These are phyloP conservation scores for Ophiocordyceps unilateralis DNA, from an alignment of 2,329 filamentous ascomycete genomes.

Conservation along the genomic window DNA sequence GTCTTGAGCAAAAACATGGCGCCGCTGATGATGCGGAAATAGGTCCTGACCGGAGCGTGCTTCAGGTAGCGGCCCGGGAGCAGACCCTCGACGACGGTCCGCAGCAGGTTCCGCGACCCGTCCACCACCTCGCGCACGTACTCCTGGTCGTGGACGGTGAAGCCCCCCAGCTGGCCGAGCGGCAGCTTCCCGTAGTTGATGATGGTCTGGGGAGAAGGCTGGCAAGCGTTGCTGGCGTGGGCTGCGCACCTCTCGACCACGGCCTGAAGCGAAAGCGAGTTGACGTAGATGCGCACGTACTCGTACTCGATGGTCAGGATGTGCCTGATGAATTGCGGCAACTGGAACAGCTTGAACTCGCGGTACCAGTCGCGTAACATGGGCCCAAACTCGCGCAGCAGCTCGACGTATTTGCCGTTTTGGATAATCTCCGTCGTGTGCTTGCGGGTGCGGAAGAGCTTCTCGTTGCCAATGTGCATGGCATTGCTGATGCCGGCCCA, in stretches of 20 bases:
- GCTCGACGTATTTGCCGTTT: conserved; percentile 64
- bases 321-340: conserved; percentile 48
- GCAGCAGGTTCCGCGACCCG: conserved; percentile 59
- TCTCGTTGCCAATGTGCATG: conserved; percentile 81
- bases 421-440: conserved; percentile 82
- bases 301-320: conserved; percentile 91
- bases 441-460: conserved; percentile 71
- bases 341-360: conserved; percentile 63
- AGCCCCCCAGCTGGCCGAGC: conserved; percentile 44
- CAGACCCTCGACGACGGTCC: conserved; percentile 60
- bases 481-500: conserved; percentile 89
- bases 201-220: conserved; percentile 41
- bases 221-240: conserved; percentile 36
- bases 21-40: conserved; percentile 73
- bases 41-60: conserved; percentile 68
- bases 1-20: conserved; percentile 77
- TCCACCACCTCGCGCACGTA: conserved; percentile 64
- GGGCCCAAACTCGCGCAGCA: conserved; percentile 67
- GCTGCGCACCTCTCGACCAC: conserved; percentile 85
- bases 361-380: conserved; percentile 63
- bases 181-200: conserved; percentile 48
- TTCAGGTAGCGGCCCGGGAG: conserved; percentile 60
- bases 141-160: conserved; percentile 49
- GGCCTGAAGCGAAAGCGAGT: conserved; percentile 83
- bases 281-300: conserved; percentile 86